phyloP scores from a whole-genome alignment of 768 basidiomycete species.

The Sistotremastrum suecicum region DNA sequence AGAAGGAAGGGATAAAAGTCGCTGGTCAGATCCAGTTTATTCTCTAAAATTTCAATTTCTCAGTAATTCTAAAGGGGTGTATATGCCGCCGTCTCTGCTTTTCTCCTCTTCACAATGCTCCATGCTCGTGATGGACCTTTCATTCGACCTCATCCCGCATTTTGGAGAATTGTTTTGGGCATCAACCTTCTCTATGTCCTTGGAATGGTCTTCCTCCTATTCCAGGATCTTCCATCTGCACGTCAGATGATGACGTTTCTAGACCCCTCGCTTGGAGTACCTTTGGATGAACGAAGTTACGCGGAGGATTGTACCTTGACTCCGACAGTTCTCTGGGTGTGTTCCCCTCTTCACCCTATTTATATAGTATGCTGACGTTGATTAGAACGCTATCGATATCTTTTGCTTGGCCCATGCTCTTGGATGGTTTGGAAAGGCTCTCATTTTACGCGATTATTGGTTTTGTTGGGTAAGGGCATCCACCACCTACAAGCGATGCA shows the following conservation, averaged over 20 bases:
- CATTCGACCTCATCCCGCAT: slow-evolving; percentile 76
- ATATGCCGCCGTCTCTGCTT: slow-evolving; percentile 61
- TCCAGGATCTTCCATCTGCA: slow-evolving; percentile 71
- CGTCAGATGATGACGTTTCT: slow-evolving; percentile 64
- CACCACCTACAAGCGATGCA: background rate
- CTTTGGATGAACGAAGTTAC: slow-evolving; percentile 75
- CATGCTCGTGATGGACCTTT: slow-evolving; percentile 88
- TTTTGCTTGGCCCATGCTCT: slow-evolving; percentile 77
- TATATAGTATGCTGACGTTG: background rate
- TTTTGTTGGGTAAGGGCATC: slow-evolving; percentile 65
- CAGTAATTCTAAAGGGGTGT: slow-evolving; percentile 36
- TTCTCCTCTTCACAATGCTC: slow-evolving; percentile 71
- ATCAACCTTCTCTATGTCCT: slow-evolving; percentile 77
- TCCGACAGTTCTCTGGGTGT: slow-evolving; percentile 50
- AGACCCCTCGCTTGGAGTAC: slow-evolving; percentile 56
- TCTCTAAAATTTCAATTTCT: background rate
- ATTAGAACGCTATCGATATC: slow-evolving; percentile 66
- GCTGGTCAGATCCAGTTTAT: slow-evolving; percentile 40
- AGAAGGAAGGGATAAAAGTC: slow-evolving; percentile 69
- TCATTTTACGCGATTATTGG: slow-evolving; percentile 86
- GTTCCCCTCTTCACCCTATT: slow-evolving; percentile 6
- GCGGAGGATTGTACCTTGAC: slow-evolving; percentile 69
- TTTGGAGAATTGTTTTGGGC: slow-evolving; percentile 71
- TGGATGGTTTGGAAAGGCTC: slow-evolving; percentile 86
- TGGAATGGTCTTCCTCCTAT: slow-evolving; percentile 69